Base-by-base conservation (phyloP, 148 eudicot genomes). In the Agrostemma githago region DNA sequence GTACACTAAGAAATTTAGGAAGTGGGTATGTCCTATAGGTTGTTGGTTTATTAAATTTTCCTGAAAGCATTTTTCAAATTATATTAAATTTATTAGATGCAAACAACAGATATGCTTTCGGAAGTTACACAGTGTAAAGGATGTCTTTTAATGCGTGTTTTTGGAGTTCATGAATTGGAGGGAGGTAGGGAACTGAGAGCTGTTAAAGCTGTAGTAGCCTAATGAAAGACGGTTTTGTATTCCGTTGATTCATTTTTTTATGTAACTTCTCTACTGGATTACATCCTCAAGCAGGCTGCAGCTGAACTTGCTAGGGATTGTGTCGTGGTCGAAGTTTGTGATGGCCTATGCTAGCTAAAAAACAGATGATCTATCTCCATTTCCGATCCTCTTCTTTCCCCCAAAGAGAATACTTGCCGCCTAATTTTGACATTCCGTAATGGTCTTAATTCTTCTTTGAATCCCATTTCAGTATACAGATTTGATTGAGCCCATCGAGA, bases 291-390 rank as follows among this genome's bases (percentile, higher is more conserved):
- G n/a, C 69, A 94, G 98, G 89, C 88, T 16, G 93, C 97, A 5
- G 90, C 96, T 20, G 82, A 82, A 43, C 76, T 90, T 76, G 89
- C 97, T 21, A 84, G 81, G 82, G 86, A 87, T 38, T 87, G 96
- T n/a, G 81, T 95, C 40, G 93, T 95, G 19, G 79, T 95, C 41
- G 99, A 97, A 81, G 89, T 92, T 78, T 90, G 94, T 80, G 92
- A 95, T 80, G 98, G 96, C 42, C 93, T 72, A 88, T 92, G 98
- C 75, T 95, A 66, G 57, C 76, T 11, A 90, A 90, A 21, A 95
- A 95, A 68, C 88, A 87, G 97, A 96, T 89, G 64, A 58, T 42
- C 11, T 41, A 17, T 20, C 54, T 46, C 21, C 51, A 3, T 37
- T 5, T 57, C 3, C 0, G 5, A 12, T 51, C 37, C 59, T 8